Percentiles rank a stretch among this genome's conserved stretches.
phyloP scores from a whole-genome alignment of 208 protist species.

The Wallacemonas sp. region DNA sequence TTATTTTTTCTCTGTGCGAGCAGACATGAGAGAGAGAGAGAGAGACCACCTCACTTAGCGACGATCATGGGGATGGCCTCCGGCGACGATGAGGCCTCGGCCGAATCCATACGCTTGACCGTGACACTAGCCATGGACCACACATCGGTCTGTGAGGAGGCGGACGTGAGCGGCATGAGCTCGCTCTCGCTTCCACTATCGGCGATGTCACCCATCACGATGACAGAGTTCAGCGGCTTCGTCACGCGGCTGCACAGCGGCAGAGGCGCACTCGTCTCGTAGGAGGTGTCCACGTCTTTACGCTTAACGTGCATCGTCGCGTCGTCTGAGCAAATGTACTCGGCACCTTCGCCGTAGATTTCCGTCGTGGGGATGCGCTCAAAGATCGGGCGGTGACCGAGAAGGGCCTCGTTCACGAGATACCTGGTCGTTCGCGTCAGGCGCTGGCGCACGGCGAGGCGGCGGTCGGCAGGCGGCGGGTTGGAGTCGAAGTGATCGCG shows the following conservation, averaged over 20 bases:
- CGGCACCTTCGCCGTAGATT: background rate
- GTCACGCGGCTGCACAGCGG: too few relatives aligned
- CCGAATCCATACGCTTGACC: background rate
- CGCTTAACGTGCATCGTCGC: background rate
- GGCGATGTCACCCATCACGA: constrained; percentile 11
- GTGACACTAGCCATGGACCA: constrained; percentile 17
- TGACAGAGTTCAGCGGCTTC: background rate
- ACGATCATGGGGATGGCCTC: too few relatives aligned
- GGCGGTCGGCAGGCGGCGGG: background rate
- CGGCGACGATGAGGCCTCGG: too few relatives aligned
- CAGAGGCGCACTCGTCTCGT: background rate
- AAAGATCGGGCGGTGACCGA: constrained; percentile 6
- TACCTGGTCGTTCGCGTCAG: background rate
- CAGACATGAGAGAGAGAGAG: too few relatives aligned
- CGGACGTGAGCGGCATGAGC: too few relatives aligned
- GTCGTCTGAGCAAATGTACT: background rate
- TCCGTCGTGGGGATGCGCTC: background rate
- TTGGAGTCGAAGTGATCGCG: background rate
- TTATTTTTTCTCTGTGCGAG: too few relatives aligned
- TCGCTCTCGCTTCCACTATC: constrained; percentile 1
- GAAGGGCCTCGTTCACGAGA: background rate
- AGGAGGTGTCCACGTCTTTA: background rate
- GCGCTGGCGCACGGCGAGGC: background rate
- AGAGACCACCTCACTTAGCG: too few relatives aligned
- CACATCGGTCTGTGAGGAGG: constrained; percentile 18